Base-by-base conservation (phyloP, 2,329 filamentous ascomycete species). In the Beauveria brongniartii region DNA sequence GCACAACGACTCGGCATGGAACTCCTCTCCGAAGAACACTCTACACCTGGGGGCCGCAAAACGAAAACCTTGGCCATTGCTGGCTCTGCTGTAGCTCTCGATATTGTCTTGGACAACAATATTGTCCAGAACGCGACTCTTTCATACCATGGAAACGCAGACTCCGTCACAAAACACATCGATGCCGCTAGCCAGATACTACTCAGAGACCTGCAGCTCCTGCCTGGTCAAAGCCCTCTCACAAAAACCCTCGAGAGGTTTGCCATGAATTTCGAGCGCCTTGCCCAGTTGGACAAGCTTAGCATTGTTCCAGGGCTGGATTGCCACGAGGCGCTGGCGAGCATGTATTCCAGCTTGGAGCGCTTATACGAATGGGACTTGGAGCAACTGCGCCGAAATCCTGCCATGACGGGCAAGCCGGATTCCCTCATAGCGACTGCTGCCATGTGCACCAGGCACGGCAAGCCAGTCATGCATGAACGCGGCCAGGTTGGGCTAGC, bases 301-400 rank as follows among this genome's bases (percentile, higher is more conserved):
- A 91, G 89, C 71, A 80, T 84, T 24, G 77, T 82, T 34, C 85
- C 85, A 1, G 82, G 82, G 5, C 78, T 93, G 8, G 90, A 90
- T 67, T 90, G 90, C 70, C 89, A 90, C 69, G 88, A 91, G 69
- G 90, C 90, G 0, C 78, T 93, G 50, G 85, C 84, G 4, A 89
- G 89, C 3, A 78, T 95, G 6, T 90, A 88, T 70, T 82, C 82
- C 61, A 90, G 88, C 68, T 75, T 94, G 63, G 78, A 81, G 62
- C 85, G 80, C 66, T 75, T 95, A n/a, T 85, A 89, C 68, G 78
- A 84, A 51, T 88, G 89, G 78, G 90, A 94, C 69, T 75, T 87
- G 63, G 78, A 82, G 61, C 81, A 78, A 64, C 71, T 86, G 34
- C 79, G 79, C 10, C 77, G 80, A 62, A 80, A 82, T 16, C 73